Evolutionary conservation across 2,329 filamentous ascomycete species (phyloP).

Genomic region (Xylariaceae sp.): DNA sequence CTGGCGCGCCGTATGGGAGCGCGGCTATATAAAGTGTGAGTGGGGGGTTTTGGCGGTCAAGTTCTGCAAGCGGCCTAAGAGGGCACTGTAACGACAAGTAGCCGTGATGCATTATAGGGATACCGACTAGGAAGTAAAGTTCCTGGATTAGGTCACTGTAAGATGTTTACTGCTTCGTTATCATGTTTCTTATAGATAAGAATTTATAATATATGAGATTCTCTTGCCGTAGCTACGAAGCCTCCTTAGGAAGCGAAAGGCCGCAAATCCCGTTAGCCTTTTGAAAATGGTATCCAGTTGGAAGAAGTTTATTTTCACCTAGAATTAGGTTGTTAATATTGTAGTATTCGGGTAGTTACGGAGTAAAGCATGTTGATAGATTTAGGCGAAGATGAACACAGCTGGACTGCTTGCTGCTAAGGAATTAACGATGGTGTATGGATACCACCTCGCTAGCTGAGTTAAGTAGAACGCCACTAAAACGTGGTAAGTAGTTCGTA

Average conservation of each 20-base stretch:
- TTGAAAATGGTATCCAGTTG: too few relatives aligned
- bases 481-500: constrained; percentile 2
- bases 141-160: constrained; percentile 11
- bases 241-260: too few relatives aligned
- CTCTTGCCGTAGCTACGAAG: too few relatives aligned
- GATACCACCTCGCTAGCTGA: constrained; percentile 20
- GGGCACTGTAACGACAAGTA: constrained; percentile 15
- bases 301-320: too few relatives aligned
- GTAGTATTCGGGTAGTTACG: too few relatives aligned
- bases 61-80: constrained; percentile 25
- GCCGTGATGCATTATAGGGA: too few relatives aligned
- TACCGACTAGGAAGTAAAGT: constrained; percentile 23
- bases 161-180: background rate
- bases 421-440: constrained; percentile 19
- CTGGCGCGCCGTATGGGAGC: constrained; percentile 11
- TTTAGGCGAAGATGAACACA: background rate
- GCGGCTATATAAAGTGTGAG: constrained; percentile 19
- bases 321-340: too few relatives aligned
- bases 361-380: too few relatives aligned
- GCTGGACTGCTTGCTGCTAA: constrained; percentile 15
- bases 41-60: constrained; percentile 21
- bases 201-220: too few relatives aligned
- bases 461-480: constrained; percentile 8
- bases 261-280: too few relatives aligned
- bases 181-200: background rate